Conservation (phyloP, 176 grass and related monocot species). For the Zoysia japonica region DNA sequence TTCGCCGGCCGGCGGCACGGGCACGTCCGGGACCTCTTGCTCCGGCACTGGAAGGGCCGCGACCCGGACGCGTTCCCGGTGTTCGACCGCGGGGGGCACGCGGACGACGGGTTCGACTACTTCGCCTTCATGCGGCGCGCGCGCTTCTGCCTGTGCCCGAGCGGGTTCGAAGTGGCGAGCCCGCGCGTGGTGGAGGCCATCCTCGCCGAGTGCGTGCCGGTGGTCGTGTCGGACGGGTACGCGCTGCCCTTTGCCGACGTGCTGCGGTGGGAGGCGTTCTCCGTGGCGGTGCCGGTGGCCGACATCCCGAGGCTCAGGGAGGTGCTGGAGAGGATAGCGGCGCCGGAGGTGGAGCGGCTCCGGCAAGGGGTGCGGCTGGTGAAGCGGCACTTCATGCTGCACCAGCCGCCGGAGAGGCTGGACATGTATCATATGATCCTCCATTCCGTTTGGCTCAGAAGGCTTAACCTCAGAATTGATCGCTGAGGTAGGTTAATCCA, state of each 20-base stretch:
- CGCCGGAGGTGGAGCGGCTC: conserved; percentile 62
- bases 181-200: conserved; percentile 76
- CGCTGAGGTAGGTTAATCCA: not conserved
- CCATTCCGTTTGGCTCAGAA: conserved; percentile 76
- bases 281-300: conserved; percentile 52
- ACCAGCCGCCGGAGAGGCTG: conserved; percentile 55
- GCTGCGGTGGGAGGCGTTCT: conserved; percentile 73
- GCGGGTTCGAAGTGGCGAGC: conserved; percentile 77
- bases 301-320: conserved; percentile 57
- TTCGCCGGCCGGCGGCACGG: conserved; percentile 68
- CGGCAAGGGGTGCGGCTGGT: conserved; percentile 48
- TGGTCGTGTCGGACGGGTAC: conserved; percentile 60
- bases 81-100: conserved; percentile 36
- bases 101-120: conserved; percentile 42
- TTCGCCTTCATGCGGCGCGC: conserved; percentile 53
- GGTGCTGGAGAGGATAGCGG: conserved; percentile 45
- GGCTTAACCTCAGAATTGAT: conserved; percentile 53
- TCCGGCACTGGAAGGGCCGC: conserved; percentile 60
- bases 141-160: conserved; percentile 83
- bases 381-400: conserved; percentile 63
- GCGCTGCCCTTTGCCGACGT: conserved; percentile 67
- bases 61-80: conserved; percentile 50
- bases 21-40: conserved; percentile 49
- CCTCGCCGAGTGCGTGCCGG: conserved; percentile 70
- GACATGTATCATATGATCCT: conserved; percentile 89